phyloP scores from a whole-genome alignment of 768 basidiomycete genomes.

The Kwoniella sp. region DNA sequence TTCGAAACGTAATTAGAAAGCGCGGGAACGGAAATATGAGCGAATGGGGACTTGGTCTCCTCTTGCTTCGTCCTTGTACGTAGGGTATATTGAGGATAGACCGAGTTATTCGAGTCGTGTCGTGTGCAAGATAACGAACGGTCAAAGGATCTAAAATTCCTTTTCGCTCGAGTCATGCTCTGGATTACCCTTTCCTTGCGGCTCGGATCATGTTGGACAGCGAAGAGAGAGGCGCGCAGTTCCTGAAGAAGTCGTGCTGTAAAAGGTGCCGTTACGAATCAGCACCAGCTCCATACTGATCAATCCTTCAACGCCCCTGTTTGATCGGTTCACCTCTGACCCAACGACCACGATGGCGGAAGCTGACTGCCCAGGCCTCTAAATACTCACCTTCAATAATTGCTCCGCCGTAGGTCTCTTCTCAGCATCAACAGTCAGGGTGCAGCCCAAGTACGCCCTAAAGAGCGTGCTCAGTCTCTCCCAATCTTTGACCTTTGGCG shows the following conservation, averaged over 20 bases:
- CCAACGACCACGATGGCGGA: too few species aligned
- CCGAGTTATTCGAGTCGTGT: background rate
- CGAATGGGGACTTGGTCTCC: too few species aligned
- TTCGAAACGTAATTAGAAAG: background rate
- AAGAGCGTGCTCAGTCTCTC: constrained; percentile 74
- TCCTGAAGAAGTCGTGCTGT: constrained; percentile 49
- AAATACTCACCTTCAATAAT: constrained; percentile 72
- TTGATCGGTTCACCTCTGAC: too few species aligned
- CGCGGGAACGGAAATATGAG: too few species aligned
- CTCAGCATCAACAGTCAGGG: constrained; percentile 91
- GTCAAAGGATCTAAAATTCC: background rate
- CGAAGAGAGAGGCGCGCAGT: constrained; percentile 38
- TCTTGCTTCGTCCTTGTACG: too few species aligned
- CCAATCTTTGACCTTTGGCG: constrained; percentile 92
- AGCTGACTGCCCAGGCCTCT: too few species aligned
- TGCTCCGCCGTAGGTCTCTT: constrained; percentile 84
- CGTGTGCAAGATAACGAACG: background rate
- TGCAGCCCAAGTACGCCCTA: constrained; percentile 82
- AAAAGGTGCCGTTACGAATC: background rate
- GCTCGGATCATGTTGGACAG: constrained; percentile 46
- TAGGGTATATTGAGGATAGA: too few species aligned
- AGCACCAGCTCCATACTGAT: too few species aligned
- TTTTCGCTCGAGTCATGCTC: background rate
- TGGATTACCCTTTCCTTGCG: constrained; percentile 32
- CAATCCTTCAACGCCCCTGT: too few species aligned